Percentiles rank a stretch among this genome's conserved stretches.
phyloP scores from a whole-genome alignment of 2,329 filamentous ascomycete species.

The Colletotrichum magnum region DNA sequence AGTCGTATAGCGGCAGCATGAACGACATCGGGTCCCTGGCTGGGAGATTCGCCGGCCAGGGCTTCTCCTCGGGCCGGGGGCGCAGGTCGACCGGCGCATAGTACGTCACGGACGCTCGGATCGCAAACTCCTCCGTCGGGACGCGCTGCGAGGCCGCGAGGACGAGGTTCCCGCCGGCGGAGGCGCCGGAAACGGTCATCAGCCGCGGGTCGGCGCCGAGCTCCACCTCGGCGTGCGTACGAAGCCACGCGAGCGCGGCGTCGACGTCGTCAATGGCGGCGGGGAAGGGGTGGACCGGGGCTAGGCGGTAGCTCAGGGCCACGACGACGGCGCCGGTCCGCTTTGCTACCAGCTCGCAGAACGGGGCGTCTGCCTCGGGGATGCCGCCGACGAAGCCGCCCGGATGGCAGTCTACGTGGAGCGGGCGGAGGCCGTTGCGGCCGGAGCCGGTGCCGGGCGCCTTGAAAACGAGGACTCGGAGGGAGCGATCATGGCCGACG shows the following conservation, averaged over 20 bases:
- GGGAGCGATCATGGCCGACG: conserved; percentile 44
- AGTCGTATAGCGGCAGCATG: conserved; percentile 58
- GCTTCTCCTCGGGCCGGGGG: conserved; percentile 56
- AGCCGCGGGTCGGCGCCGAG: conserved; percentile 55
- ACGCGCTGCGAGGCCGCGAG: conserved; percentile 49
- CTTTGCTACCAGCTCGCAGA: conserved; percentile 51
- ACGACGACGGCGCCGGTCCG: conserved; percentile 61
- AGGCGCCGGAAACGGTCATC: conserved; percentile 60
- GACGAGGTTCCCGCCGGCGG: conserved; percentile 60
- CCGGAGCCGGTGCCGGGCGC: conserved; percentile 39
- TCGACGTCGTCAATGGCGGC: conserved; percentile 62
- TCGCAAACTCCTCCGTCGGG: conserved; percentile 33
- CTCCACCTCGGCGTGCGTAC: conserved; percentile 52
- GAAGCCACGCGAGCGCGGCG: conserved; percentile 57
- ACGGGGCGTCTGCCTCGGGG: conserved; percentile 54
- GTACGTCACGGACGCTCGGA: conserved; percentile 57
- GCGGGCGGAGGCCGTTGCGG: conserved; percentile 47
- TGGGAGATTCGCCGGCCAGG: conserved; percentile 49
- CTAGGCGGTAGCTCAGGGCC: conserved; percentile 65
- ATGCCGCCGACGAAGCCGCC: conserved; percentile 60
- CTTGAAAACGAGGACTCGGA: conserved; percentile 55
- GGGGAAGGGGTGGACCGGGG: conserved; percentile 66
- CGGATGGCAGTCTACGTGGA: conserved; percentile 61
- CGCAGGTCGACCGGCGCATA: conserved; percentile 58
- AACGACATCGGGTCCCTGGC: conserved; percentile 54